A percentile compares a stretch with the other conserved stretches of the same genome.
Conservation (phyloP, 2,329 filamentous ascomycete genomes). For the Colletotrichum trifolii region DNA sequence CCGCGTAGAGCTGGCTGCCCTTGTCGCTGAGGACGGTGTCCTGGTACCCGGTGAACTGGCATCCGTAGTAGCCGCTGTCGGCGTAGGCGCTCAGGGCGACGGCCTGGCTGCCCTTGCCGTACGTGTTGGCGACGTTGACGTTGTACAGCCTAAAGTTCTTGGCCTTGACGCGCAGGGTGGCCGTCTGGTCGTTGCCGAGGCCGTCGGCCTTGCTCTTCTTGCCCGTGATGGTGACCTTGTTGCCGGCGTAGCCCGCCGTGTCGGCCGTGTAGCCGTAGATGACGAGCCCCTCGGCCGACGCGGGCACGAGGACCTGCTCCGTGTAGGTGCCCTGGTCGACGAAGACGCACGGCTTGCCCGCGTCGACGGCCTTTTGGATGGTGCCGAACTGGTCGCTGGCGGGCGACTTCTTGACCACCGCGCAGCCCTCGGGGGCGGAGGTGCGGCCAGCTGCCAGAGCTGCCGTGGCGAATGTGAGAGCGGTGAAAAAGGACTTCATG, state of each 20-base stretch:
- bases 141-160: constrained; percentile 69
- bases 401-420: constrained; percentile 44
- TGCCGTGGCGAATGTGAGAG: constrained; percentile 19
- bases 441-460: constrained; percentile 43
- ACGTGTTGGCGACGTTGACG: constrained; percentile 62
- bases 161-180: constrained; percentile 59
- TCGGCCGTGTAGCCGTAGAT: constrained; percentile 68
- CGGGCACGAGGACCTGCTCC: constrained; percentile 67
- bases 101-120: constrained; percentile 60
- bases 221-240: constrained; percentile 67
- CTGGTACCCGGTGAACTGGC: constrained; percentile 58
- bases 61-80: constrained; percentile 59
- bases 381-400: constrained; percentile 40
- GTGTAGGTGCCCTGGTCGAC: constrained; percentile 72
- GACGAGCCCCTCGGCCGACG: constrained; percentile 61
- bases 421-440: constrained; percentile 43
- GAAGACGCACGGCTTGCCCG: constrained; percentile 69
- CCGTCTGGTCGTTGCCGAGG: constrained; percentile 64
- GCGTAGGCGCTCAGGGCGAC: constrained; percentile 58
- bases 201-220: constrained; percentile 64
- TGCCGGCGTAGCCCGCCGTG: constrained; percentile 62
- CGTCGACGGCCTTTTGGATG: constrained; percentile 65
- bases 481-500: constrained; percentile 30
- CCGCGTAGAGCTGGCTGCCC: constrained; percentile 60
- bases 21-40: constrained; percentile 60